Conservation (phyloP, 2,329 filamentous ascomycete genomes). For the Colletotrichum sp. region DNA sequence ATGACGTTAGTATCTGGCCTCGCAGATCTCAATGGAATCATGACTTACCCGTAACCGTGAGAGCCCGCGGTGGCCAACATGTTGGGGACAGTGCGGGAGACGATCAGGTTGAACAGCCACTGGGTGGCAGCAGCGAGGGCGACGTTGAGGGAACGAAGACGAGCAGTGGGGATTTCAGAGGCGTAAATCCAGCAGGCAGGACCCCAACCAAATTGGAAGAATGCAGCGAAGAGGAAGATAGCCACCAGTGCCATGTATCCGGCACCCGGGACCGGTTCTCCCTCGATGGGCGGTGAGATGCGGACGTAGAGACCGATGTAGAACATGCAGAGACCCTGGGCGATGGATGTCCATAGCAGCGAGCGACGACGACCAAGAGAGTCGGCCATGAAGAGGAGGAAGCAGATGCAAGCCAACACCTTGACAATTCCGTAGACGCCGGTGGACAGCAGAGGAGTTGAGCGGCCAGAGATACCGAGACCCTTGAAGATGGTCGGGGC, state of each 20-base stretch:
- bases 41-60: slow-evolving; percentile 38
- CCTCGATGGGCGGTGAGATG: slow-evolving; percentile 56
- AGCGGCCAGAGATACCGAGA: slow-evolving; percentile 46
- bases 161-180: slow-evolving; percentile 66
- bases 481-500: slow-evolving; percentile 37
- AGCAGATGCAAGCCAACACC: slow-evolving; percentile 60
- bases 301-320: slow-evolving; percentile 71
- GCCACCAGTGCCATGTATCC: slow-evolving; percentile 70
- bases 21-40: rapidly evolving
- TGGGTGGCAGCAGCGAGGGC: slow-evolving; percentile 69
- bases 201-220: slow-evolving; percentile 48
- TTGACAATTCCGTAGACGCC: slow-evolving; percentile 70
- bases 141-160: slow-evolving; percentile 68
- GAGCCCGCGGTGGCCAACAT: slow-evolving; percentile 59
- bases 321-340: slow-evolving; percentile 66
- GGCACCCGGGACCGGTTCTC: slow-evolving; percentile 57
- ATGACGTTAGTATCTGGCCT: background rate
- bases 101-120: slow-evolving; percentile 74
- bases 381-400: slow-evolving; percentile 66
- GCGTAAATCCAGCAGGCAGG: slow-evolving; percentile 65
- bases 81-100: slow-evolving; percentile 66
- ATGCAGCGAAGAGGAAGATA: slow-evolving; percentile 66
- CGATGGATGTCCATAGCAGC: slow-evolving; percentile 66
- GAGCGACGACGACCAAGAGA: slow-evolving; percentile 61
- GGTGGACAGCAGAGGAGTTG: slow-evolving; percentile 63